Base-by-base conservation (phyloP, 2,329 filamentous ascomycete species). In the Monilinia fructicola region DNA sequence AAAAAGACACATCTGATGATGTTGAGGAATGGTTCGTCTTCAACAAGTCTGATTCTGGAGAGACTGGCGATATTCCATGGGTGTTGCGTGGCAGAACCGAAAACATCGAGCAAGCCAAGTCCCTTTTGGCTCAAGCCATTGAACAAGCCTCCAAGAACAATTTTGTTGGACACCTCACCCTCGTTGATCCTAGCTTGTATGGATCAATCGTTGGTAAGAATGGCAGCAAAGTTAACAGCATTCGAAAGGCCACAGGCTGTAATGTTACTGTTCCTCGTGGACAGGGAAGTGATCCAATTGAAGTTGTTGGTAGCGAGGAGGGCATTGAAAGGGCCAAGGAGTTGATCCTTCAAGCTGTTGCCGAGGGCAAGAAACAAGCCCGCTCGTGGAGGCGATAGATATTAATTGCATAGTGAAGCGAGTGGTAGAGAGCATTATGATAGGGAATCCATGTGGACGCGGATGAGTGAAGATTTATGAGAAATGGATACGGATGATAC, bases 261-360 rank as follows among this genome's bases (percentile, higher is more conserved):
- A 93, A 90, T 80, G 96, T 99, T 77, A 93, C 93, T 71, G 94
- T 99, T 52, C 95, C 95, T 28, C 88, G 91, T 71, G 89, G 92
- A 74, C 90, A 96, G 78, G 82, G 81, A 55, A 82, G 81, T 59
- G 93, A 97, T 78, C 92, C 94, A 4, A 97, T 99, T 76, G 92
- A 97, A 81, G 90, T 99, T 74, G 83, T 90, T 46, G 95, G 95
- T 50, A 85, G 84, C 65, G 86, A 85, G 75, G 90, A 92, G 21
- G 92, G 91, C 16, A 87, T 96, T 48, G 92, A 97, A 79, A 85
- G 90, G 78, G 95, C 95, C 60, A 93, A 90, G 81, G 88, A 96
- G 68, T 83, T 96, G 77, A 97, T 99, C 69, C 81, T 99, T 69
- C 88, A 92, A 68, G 91, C 93, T 70, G 90, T 98, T 14, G 83